phyloP scores from a whole-genome alignment of 2,329 filamentous ascomycete genomes.

The Tolypocladium tundrense region DNA sequence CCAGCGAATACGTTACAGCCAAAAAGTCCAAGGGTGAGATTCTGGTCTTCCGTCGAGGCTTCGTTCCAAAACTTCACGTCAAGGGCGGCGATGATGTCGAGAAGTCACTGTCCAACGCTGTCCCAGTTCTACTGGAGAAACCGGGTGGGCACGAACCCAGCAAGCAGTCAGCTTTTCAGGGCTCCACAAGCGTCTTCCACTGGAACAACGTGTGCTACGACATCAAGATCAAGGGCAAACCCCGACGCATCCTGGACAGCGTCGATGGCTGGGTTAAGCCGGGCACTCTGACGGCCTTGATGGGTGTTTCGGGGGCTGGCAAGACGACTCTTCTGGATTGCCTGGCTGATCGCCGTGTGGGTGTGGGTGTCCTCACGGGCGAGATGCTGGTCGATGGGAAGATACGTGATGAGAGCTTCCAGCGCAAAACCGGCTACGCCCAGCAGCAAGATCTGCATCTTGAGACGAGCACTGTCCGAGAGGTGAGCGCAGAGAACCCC shows the following conservation, averaged over 20 bases:
- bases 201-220: not conserved
- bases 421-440: slow-evolving; percentile 62
- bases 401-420: slow-evolving; percentile 55
- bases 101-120: not conserved
- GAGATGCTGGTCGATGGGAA: slow-evolving; percentile 39
- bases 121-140: not conserved
- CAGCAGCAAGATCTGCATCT: slow-evolving; percentile 52
- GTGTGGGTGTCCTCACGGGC: not conserved
- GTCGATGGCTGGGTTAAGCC: slow-evolving; percentile 70
- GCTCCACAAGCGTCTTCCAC: not conserved
- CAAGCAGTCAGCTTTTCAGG: not conserved
- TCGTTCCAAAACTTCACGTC: not conserved
- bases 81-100: not conserved
- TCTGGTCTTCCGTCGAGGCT: slow-evolving; percentile 43
- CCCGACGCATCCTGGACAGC: slow-evolving; percentile 55
- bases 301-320: slow-evolving; percentile 40
- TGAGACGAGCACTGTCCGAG: slow-evolving; percentile 34
- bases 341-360: slow-evolving; percentile 57
- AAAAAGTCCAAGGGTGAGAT: slow-evolving; percentile 52
- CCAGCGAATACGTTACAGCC: slow-evolving; percentile 35
- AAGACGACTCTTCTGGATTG: slow-evolving; percentile 59
- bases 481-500: slow-evolving; percentile 12
- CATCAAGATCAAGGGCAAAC: slow-evolving; percentile 48
- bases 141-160: too few species aligned
- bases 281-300: slow-evolving; percentile 60